These are phyloP conservation scores for Pseudocercospora macadamiae DNA, from an alignment of 2,329 filamentous ascomycete species.

Conservation along the genomic window DNA sequence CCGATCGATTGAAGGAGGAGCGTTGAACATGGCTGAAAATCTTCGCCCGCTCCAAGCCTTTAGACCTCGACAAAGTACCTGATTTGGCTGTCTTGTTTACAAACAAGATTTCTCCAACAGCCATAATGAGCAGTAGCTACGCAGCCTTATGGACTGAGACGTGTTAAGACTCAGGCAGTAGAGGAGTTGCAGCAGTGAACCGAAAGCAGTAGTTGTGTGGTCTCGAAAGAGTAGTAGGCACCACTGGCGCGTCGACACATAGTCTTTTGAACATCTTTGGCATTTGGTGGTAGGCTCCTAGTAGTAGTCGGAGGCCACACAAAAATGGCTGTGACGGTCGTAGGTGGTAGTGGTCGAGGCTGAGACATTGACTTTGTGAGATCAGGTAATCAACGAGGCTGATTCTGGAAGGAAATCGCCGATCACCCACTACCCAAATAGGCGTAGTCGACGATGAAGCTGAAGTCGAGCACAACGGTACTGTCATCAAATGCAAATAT, in stretches of 20 bases:
- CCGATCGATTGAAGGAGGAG: not conserved
- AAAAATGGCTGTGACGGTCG: not conserved
- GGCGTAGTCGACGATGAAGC: not conserved
- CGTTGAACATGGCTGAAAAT: constrained; percentile 10
- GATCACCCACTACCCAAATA: not conserved
- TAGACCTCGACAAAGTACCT: not conserved
- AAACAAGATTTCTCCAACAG: not conserved
- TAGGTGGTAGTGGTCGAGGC: not conserved
- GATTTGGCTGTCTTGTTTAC: constrained; percentile 6
- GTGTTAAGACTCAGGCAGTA: too few relatives aligned
- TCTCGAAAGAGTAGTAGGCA: not conserved
- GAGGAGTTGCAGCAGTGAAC: too few relatives aligned
- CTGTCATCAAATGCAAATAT: too few relatives aligned
- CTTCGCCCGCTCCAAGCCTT: not conserved
- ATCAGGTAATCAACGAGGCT: not conserved
- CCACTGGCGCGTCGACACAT: not conserved
- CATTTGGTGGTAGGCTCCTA: not conserved
- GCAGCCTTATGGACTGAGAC: not conserved
- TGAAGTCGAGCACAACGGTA: too few relatives aligned
- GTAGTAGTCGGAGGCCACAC: not conserved
- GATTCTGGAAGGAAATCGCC: not conserved
- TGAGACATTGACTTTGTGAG: not conserved
- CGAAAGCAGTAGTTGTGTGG: not conserved
- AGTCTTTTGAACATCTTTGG: not conserved
- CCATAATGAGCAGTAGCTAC: not conserved